Base-by-base conservation (phyloP, 225 moss, liverwort and hornwort species). In the Marchantia paleacea region DNA sequence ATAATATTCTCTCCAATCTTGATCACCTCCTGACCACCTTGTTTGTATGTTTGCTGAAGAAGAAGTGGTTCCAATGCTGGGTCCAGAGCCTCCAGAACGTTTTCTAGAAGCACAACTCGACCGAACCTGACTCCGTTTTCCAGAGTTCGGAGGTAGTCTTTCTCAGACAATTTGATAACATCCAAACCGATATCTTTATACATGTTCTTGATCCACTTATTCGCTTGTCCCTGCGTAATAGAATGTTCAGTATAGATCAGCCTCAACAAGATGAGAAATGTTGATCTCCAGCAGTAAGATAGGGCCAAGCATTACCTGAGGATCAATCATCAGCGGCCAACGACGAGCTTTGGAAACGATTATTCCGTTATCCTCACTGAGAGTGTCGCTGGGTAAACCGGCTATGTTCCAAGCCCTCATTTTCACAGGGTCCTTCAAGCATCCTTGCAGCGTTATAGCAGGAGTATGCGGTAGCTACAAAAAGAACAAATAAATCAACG, bases 241-340 rank as follows among this genome's bases (percentile, higher is more conserved):
- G 49, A 6, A 7, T 52, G 49, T 49, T 26, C 9, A 4, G 8
- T 63, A 10, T 12, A 13, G 16, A 68, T 68, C 68, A 68, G 12
- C 30, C 29, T 29, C 0, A 68, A n/a, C 1, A 48, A 52, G n/a
- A 57, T 19, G 14, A 52, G 24, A 50, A 12, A 52, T 13, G 12
- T 51, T 52, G 2, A 39, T 0, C 18, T 19, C 49, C 10, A 48
- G 71, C 20, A 71, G 47, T 14, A 52, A 77, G 11, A 3, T 52
- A 10, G 47, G 39, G 68, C 7, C 15, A 7, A 72, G 14, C 7
- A 20, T 49, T 82, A 96, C 96, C 90, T 92, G 92, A 51, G 96
- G 96, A 86, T 96, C 94, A 78, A 96, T 96, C 96, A 96, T 96
- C 8, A 96, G 94, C 0, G 96, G 39, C 96, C 96, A 96, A 66